phyloP scores from a whole-genome alignment of 495 filamentous ascomycete genomes.

The Xylaria nigripes region DNA sequence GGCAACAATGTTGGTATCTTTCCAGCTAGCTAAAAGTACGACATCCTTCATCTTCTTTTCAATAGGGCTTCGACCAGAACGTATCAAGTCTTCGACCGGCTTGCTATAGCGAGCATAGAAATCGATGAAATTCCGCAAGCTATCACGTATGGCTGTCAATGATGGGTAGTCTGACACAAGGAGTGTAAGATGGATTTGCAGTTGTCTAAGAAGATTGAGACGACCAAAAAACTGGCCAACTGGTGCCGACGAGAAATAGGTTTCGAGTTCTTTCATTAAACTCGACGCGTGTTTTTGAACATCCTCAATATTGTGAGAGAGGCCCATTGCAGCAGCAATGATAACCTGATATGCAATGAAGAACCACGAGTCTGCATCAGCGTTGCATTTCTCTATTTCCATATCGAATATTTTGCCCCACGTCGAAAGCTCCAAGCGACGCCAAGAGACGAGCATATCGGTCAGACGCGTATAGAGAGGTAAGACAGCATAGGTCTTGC shows the following conservation, averaged over 20 bases:
- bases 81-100: conserved; percentile 52
- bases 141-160: conserved; percentile 46
- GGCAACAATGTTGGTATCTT: conserved; percentile 87
- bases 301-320: conserved; percentile 46
- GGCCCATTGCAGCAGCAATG: conserved; percentile 61
- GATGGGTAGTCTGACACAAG: conserved; percentile 46
- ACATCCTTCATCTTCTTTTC: conserved; percentile 87
- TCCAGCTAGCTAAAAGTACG: conserved; percentile 85
- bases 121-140: conserved; percentile 67
- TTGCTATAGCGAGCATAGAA: conserved; percentile 63
- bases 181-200: conserved; percentile 55
- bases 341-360: conserved; percentile 89
- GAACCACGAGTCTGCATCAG: conserved; percentile 86
- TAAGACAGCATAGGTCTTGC: conserved; percentile 61
- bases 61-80: conserved; percentile 52
- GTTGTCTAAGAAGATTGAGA: conserved; percentile 61
- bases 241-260: conserved; percentile 64
- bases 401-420: conserved; percentile 87
- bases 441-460: conserved; percentile 70
- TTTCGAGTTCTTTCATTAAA: conserved; percentile 61
- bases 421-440: conserved; percentile 79
- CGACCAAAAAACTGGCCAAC: conserved; percentile 73
- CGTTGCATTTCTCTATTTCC: conserved; percentile 63
- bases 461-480: conserved; percentile 68
- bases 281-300: conserved; percentile 55